Evolutionary conservation across 805 yeast genomes (phyloP), one percentile per base, ranked within the genome.

Genomic region (Hanseniaspora pseudoguilliermondii): DNA sequence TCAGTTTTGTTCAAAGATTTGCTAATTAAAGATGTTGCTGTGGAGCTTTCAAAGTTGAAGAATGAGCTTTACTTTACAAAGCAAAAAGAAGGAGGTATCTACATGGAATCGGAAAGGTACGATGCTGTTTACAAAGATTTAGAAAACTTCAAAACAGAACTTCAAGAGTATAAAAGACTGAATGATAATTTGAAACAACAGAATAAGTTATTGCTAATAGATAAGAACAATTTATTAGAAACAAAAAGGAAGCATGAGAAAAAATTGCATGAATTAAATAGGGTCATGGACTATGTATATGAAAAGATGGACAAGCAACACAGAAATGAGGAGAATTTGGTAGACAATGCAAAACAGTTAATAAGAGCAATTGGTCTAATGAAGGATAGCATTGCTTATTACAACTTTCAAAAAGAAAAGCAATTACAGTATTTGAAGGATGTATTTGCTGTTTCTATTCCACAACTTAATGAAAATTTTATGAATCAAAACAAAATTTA

Each of bases 1-100:
- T 73, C 76, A 39, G 65, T 85, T 71, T 62, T 86, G 60, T 77
- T 85, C 69, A 75, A 79, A 52, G 76, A 72, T 56, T 62, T 61
- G 57, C 71, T 63, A 68, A 78, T 60, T 70, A 82, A 60, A 65
- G 78, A 66, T 68, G 77, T 62, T 62, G 78, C 72, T 61, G 73
- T 43, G 59, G 84, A 66, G 68, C 72, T 65, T 69, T 77, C 66
- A 59, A 81, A 60, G 68, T 71, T 63, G 59, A 82, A 61, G 73
- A 77, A 63, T 62, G 93, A 86, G 65, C 67, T 84, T 40, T 64
- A 73, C 40, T 83, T 90, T 0, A 75, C 87, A 0, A 74, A 83
- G 59, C 69, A 71, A 10, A 82, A 77, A 63, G 84, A 82, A 59
- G 89, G 90, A 1, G 56, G 56, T 4, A 74, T 85, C 25, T 82